Percentiles rank a stretch among this genome's conserved stretches.
Conservation (phyloP, 2,329 filamentous ascomycete genomes). For the Huntiella moniliformis region DNA sequence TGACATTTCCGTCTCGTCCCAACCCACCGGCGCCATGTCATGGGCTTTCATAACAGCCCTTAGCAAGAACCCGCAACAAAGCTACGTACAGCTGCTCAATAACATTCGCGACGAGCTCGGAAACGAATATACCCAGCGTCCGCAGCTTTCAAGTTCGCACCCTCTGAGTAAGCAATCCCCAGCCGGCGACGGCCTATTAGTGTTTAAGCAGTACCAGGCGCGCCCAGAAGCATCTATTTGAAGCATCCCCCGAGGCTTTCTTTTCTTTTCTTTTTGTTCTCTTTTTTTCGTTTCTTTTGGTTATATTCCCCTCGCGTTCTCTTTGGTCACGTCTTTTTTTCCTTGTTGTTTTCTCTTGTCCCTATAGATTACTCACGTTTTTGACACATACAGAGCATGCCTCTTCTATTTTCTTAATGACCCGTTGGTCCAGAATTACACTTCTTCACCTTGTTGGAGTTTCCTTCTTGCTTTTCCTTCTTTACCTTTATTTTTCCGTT, state of each 20-base stretch:
- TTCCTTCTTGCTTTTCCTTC: neutral
- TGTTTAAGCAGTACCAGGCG: no score
- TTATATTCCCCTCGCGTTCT: neutral
- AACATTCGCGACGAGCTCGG: constrained; percentile 85
- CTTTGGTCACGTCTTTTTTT: neutral
- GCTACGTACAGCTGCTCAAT: constrained; percentile 91
- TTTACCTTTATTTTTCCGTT: neutral
- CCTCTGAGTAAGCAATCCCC: constrained; percentile 55
- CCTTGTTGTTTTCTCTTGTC: neutral
- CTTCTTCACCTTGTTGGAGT: neutral
- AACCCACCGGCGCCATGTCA: constrained; percentile 95
- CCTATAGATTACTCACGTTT: neutral
- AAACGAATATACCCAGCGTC: constrained; percentile 81
- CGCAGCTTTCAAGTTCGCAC: constrained; percentile 91
- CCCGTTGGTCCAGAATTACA: neutral
- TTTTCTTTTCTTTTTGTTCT: neutral
- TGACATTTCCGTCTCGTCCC: constrained; percentile 75
- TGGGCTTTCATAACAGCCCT: constrained; percentile 89
- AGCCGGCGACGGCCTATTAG: no score
- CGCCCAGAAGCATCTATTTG: constrained; percentile 2
- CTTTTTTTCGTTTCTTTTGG: neutral
- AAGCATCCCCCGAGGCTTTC: neutral
- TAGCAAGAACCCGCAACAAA: constrained; percentile 94
- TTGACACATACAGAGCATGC: neutral
- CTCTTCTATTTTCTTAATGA: no score